Evolutionary conservation across 768 basidiomycete species (phyloP).

Genomic region (Coprinellus micaceus): DNA sequence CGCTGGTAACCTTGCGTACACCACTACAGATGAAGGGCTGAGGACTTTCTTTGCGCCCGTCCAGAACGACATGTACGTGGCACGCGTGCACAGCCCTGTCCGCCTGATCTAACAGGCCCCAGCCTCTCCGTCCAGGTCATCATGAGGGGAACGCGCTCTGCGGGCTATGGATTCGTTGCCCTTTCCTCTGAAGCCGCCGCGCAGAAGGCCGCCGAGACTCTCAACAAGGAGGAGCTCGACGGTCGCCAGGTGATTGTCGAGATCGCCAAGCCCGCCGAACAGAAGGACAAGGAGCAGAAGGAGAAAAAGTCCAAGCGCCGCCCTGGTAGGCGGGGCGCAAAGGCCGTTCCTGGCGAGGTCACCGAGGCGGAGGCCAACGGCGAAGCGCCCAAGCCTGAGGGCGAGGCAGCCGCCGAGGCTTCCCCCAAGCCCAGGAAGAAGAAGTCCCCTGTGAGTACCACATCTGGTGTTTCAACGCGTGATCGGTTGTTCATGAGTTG

Average conservation of each 20-base stretch:
- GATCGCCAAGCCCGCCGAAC: slow-evolving; percentile 86
- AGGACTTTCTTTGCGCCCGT: slow-evolving; percentile 90
- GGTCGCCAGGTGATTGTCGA: slow-evolving; percentile 87
- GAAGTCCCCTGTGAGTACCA: slow-evolving; percentile 56
- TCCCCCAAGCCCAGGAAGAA: slow-evolving; percentile 79
- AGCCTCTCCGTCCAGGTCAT: slow-evolving; percentile 86
- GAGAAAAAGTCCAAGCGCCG: slow-evolving; percentile 77
- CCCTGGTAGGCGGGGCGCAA: slow-evolving; percentile 81
- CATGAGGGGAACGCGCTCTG: slow-evolving; percentile 77
- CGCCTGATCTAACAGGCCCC: slow-evolving; percentile 18
- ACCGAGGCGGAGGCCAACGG: slow-evolving; percentile 87
- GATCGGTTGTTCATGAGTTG: slow-evolving; percentile 13
- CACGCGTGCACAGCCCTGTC: slow-evolving; percentile 42
- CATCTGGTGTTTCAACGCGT: slow-evolving; percentile 7
- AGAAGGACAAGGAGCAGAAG: slow-evolving; percentile 81
- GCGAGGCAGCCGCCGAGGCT: slow-evolving; percentile 48
- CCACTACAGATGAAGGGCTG: slow-evolving; percentile 92
- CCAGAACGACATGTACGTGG: slow-evolving; percentile 79
- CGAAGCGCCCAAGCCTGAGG: slow-evolving; percentile 59
- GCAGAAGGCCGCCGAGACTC: slow-evolving; percentile 77
- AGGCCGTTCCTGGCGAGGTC: slow-evolving; percentile 85
- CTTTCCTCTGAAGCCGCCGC: slow-evolving; percentile 78
- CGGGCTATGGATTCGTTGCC: slow-evolving; percentile 92
- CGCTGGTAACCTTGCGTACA: slow-evolving; percentile 93
- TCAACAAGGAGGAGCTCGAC: slow-evolving; percentile 87